Evolutionary conservation across 1,139 yeast genomes (phyloP), one percentile per base, ranked within the genome.

Genomic region (Taphrina deformans): DNA sequence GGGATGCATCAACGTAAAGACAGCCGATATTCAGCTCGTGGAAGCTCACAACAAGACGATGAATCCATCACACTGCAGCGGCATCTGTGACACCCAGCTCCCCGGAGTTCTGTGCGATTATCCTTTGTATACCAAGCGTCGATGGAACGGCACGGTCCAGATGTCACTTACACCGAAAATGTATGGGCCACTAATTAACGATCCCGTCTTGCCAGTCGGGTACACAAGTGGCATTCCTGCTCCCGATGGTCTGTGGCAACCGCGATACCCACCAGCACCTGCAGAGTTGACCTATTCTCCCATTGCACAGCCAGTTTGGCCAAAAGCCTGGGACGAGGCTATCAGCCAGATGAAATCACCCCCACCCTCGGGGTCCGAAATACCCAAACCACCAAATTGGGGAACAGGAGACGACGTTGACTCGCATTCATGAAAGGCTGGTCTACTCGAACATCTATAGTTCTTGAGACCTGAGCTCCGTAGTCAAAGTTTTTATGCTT

Each of bases 71-170:
- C 48, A 44, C 27, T 44, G 48, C n/a, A 23, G 27, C 27, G 48
- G 48, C 27, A 44, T 44, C 24, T 21, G 48, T 6, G 27, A 21
- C 12, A 21, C 18, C 9, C 27, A 44, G 27, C 27, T 44, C n/a
- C n/a, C 12, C 12, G 24, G n/a, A 5, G 48, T 44, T n/a, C 10
- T 44, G 27, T 44, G 48, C 27, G 48, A 44, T 2, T 44, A 21
- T 3, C 48, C 48, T 10, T n/a, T 44, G 6, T 44, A 21, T 7
- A 44, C 48, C n/a, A 44, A 21, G 21, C 48, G 48, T 10, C 48
- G 27, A 23, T 44, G 48, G 48, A 44, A 44, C n/a, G 48, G 48
- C n/a, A 44, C 48, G 3, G 48, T 44, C 7, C 48, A 44, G 27
- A 12, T 44, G 2, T 21, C 3, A 2, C n/a, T 44, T 2, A 27